Evolutionary conservation across 441 rosid genomes (phyloP), one percentile per base, ranked within the genome.

Genomic region (Cnidoscolus chayamansa): DNA sequence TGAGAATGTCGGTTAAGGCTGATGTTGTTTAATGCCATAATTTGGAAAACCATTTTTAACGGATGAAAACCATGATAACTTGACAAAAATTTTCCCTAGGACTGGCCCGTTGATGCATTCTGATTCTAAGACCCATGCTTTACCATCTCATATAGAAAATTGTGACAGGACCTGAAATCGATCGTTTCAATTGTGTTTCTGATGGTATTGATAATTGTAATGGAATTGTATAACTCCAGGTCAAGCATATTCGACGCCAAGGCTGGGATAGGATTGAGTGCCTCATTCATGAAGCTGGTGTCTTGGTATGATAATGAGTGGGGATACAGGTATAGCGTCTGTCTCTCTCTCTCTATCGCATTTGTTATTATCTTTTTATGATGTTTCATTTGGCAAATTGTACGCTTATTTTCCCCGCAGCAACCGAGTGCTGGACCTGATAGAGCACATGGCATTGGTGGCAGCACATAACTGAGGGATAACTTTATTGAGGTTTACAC

Each of bases 251-350:
- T 96, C 53, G 99, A 96, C 56, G 97, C 98, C 37, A 91, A 91
- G 72, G 99, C 99, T 6, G 99, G 98, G 53, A 93, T 93, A 60
- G 99, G 98, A 54, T 81, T 96, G 82, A 87, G 86, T 70, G 69
- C 66, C 47, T 89, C 94, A 43, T 93, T 96, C 83, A 84, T 87
- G 88, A 94, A 96, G 85, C 84, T 96, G 57, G 91, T 96, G 71
- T 77, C 97, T 3, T 96, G 99, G 99, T 93, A 96, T 11, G 98
- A 93, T 80, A 93, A 96, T 5, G 99, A 96, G 69, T 96, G 99
- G 99, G 99, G 99, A 69, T 96, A 93, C 92, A 93, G 98, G 98
- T 95, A 88, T 9, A 64, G 49, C 71, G 2, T 69, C 20, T 79
- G 40, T 71, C 45, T 40, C 45, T 40, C 7, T 35, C 31, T 31